Conservation (phyloP, 257 asterid genomes). For the Ocimum tenuiflorum region DNA sequence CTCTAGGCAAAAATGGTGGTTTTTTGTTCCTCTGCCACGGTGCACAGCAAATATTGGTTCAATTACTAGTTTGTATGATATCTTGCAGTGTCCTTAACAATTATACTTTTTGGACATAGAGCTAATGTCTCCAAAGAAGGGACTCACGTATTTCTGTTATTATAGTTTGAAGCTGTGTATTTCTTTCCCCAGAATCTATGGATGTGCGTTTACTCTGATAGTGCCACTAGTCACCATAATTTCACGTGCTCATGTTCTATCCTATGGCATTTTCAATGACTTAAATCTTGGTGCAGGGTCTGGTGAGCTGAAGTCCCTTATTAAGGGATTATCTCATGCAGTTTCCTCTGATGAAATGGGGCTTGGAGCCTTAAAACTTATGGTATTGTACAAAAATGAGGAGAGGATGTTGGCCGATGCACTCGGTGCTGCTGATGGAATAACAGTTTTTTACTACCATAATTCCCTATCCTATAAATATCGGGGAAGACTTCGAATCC, state of each 20-base stretch:
- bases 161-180: background rate
- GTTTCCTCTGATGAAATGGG: conserved; percentile 43
- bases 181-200: background rate
- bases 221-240: background rate
- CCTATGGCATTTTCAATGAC: background rate
- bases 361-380: conserved; percentile 58
- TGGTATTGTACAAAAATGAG: conserved; percentile 55
- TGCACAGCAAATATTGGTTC: background rate
- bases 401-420: conserved; percentile 77
- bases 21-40: background rate
- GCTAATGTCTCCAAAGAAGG: conserved; percentile 4
- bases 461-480: conserved; percentile 54
- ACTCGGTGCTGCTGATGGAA: conserved; percentile 65
- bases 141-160: background rate
- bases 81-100: background rate
- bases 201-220: background rate
- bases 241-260: background rate
- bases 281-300: conserved; percentile 55
- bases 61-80: background rate
- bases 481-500: conserved; percentile 67
- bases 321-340: conserved; percentile 58
- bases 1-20: background rate
- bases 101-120: background rate
- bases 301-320: conserved; percentile 80
- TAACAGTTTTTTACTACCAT: conserved; percentile 52